Evolutionary conservation across 495 filamentous ascomycete genomes (phyloP), one percentile per base, ranked within the genome.

Genomic region (Penicillium coprophilum): DNA sequence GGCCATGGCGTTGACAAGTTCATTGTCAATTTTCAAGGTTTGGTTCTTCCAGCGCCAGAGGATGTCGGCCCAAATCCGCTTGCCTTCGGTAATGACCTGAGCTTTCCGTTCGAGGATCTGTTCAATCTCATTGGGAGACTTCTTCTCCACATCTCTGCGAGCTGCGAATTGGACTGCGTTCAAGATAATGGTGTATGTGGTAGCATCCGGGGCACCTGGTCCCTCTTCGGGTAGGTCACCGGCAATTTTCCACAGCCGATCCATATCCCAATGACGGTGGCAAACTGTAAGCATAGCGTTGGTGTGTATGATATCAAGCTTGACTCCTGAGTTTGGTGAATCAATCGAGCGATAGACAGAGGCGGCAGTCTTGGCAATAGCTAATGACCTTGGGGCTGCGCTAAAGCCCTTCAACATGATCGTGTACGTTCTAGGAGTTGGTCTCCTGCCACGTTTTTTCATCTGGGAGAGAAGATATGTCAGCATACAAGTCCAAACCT

Each of bases 251-350:
- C 90, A 93, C 46, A 97, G 60, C 2, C 82, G 80, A 44, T 96
- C 90, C 69, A 92, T 74, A 63, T 96, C 85, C 1, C 71, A 62
- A 8, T 87, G 82, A 21, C 81, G 76, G 24, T 83, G 80, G 65
- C 92, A 97, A 4, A 91, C 87, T 41, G 87, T 85, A 13, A 98
- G 76, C 53, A 92, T 82, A 7, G 91, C 90, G 68, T 98, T 97
- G 45, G 86, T 84, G 65, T 97, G 94, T 46, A 89, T 86, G 10
- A 87, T 86, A 56, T 81, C 85, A 1, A 85, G 88, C 56, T 83
- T 72, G 47, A 93, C 71, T 2, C 69, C 70, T 0, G 80, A 81
- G 38, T 81, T 85, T 3, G 78, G 68, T 1, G 70, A 73, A 34
- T 75, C 72, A 76, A 96, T 87, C 41, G 83, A 86, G 56, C 85